Base-by-base conservation (phyloP, 2,329 filamentous ascomycete genomes). In the Stemphylium vesicarium region DNA sequence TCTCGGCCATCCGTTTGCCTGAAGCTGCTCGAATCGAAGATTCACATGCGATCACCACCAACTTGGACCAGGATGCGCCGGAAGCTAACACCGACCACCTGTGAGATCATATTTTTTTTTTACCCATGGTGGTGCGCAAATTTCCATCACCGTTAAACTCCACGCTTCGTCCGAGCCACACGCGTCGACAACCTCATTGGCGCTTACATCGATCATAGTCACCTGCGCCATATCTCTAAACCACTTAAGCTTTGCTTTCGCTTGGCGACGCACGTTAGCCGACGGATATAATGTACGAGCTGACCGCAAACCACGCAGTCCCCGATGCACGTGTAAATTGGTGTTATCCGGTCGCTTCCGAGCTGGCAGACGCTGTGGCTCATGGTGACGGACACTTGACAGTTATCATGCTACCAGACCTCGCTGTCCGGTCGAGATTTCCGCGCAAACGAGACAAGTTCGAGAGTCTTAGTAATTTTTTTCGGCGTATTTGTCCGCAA, bases 271-370 rank as follows among this genome's bases (percentile, higher is more conserved):
- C 51, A 56, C 55, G 56, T 51, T 56, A 57, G 51, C 42, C 48
- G 45, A 46, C 52, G 60, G 53, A 39, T 52, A 50, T 47, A 47
- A 42, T 55, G 50, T 50, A 53, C 57, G 48, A 50, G 52, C 54
- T 56, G 55, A 29, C 51, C 47, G 37, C 45, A 39, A 33, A n/a
- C 15, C 47, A 56, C 47, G 50, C 50, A 41, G 43, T 40, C 26
- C 33, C 32, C 39, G 40, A 47, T 47, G 44, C 46, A 39, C 52
- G 46, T 53, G 41, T 53, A 46, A 40, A 38, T 49, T 49, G 44
- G 48, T 32, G 51, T 38, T 44, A 56, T 63, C 63, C 64, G 63
- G 53, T 33, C 58, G 53, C 61, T 61, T 65, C 64, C 64, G 64
- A 20, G 51, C 57, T 56, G 53, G 48, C 55, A 42, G 11, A 56